Conservation (phyloP, 2,329 filamentous ascomycete species). For the Cyanodermella asteris region DNA sequence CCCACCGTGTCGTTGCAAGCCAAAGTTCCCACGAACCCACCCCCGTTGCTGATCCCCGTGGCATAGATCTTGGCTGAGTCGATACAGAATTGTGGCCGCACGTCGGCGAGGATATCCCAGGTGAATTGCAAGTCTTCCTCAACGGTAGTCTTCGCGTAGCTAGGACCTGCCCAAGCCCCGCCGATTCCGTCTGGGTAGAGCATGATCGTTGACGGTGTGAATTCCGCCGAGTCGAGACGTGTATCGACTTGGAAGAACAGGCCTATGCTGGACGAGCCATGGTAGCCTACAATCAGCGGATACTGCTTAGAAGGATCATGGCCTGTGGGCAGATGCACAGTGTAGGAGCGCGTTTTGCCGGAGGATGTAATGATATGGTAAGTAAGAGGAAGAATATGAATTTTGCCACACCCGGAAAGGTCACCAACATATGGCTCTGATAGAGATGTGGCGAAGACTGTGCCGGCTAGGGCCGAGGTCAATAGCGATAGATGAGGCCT, state of each 20-base stretch:
- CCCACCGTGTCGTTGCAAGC: constrained; percentile 24
- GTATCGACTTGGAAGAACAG: constrained; percentile 20
- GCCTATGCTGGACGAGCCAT: constrained; percentile 19
- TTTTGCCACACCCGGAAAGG: no score
- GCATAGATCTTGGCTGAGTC: constrained; percentile 23
- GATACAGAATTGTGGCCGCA: constrained; percentile 23
- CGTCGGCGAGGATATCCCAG: constrained; percentile 19
- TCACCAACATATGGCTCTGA: no score
- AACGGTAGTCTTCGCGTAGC: no score
- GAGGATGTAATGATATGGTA: no score
- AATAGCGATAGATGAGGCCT: no score
- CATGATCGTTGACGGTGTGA: constrained; percentile 22
- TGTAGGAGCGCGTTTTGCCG: constrained; percentile 11
- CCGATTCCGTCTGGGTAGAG: no score
- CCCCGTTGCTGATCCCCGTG: constrained; percentile 33
- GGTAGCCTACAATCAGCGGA: constrained; percentile 26
- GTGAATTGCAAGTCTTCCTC: constrained; percentile 26
- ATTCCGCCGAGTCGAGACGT: constrained; percentile 22
- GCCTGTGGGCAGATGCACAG: constrained; percentile 10
- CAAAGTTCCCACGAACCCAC: constrained; percentile 25
- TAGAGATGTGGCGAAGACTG: no score
- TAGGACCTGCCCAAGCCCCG: no score
- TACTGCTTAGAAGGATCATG: constrained; percentile 18
- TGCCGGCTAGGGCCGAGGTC: no score
- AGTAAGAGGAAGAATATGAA: no score